These are phyloP conservation scores for Paxillus involutus DNA, from an alignment of 768 basidiomycete genomes.

Conservation along the genomic window DNA sequence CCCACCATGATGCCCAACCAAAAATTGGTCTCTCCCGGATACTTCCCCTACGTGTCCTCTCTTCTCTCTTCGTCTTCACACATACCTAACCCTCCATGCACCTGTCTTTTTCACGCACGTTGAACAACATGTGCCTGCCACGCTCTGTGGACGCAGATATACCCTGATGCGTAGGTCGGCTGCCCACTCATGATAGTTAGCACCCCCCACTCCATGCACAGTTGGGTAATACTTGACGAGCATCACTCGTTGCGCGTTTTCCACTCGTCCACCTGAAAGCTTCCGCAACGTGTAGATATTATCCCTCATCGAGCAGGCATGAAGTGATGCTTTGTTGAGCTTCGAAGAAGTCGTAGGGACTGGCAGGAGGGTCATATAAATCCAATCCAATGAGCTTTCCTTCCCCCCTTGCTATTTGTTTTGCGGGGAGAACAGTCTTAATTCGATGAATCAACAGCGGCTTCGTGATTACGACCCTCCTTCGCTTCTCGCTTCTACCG, in stretches of 20 bases:
- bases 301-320: slow-evolving; percentile 19
- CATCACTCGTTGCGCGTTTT: too few relatives aligned
- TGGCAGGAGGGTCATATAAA: slow-evolving; percentile 36
- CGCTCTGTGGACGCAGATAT: slow-evolving; percentile 31
- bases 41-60: slow-evolving; percentile 32
- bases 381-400: not conserved
- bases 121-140: too few relatives aligned
- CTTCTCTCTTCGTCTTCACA: slow-evolving; percentile 37
- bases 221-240: slow-evolving; percentile 43
- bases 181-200: too few relatives aligned
- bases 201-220: too few relatives aligned
- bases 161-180: slow-evolving; percentile 17
- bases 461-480: slow-evolving; percentile 33
- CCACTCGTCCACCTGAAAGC: too few relatives aligned
- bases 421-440: not conserved
- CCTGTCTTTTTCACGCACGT: too few relatives aligned
- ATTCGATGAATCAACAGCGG: slow-evolving; percentile 32
- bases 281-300: too few relatives aligned
- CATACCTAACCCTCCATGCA: slow-evolving; percentile 23
- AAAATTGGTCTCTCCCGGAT: slow-evolving; percentile 33
- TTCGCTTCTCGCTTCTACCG: slow-evolving; percentile 28
- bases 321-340: slow-evolving; percentile 8
- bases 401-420: too few relatives aligned
- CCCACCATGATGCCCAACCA: not conserved
- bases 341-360: slow-evolving; percentile 35